A percentile compares a stretch with the other conserved stretches of the same genome.
phyloP scores from a whole-genome alignment of 768 basidiomycete species.

The Pleurotus citrinopileatus region DNA sequence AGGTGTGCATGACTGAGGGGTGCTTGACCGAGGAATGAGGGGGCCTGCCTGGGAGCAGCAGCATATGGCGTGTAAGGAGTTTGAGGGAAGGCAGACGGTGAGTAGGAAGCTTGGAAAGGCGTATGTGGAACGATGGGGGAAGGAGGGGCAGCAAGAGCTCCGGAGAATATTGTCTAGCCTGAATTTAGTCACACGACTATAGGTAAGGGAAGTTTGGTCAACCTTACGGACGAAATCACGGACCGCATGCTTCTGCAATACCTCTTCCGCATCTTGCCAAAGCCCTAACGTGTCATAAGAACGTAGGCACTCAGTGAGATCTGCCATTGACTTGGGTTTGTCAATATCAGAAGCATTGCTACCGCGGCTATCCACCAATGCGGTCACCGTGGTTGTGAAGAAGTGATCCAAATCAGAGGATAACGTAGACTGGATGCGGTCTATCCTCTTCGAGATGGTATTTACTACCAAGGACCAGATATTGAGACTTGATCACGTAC shows the following conservation, averaged over 20 bases:
- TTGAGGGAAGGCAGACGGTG: slow-evolving; percentile 29
- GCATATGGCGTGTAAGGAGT: slow-evolving; percentile 54
- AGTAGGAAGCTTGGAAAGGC: slow-evolving; percentile 45
- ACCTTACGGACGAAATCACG: slow-evolving; percentile 79
- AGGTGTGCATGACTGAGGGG: slow-evolving; percentile 38
- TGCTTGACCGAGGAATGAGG: slow-evolving; percentile 29
- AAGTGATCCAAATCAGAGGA: slow-evolving; percentile 84
- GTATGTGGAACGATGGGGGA: slow-evolving; percentile 80
- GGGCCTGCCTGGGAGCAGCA: slow-evolving; percentile 51
- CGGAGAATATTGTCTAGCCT: slow-evolving; percentile 68
- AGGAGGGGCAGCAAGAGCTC: slow-evolving; percentile 63
- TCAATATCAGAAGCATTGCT: slow-evolving; percentile 59
- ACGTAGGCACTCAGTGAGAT: slow-evolving; percentile 74
- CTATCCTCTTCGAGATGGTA: slow-evolving; percentile 54
- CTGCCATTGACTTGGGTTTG: slow-evolving; percentile 56
- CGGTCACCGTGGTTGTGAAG: slow-evolving; percentile 59
- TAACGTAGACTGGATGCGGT: slow-evolving; percentile 79
- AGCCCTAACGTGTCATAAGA: slow-evolving; percentile 79
- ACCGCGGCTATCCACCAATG: slow-evolving; percentile 43
- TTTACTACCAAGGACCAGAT: slow-evolving; percentile 2
- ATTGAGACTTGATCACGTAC: no score
- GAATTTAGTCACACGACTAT: not conserved
- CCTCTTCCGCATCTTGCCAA: slow-evolving; percentile 88
- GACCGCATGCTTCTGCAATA: slow-evolving; percentile 70
- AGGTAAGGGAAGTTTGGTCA: slow-evolving; percentile 7